Evolutionary conservation across 495 filamentous ascomycete genomes (phyloP), one percentile per base, ranked within the genome.

Genomic region (Neohortaea acidophila): DNA sequence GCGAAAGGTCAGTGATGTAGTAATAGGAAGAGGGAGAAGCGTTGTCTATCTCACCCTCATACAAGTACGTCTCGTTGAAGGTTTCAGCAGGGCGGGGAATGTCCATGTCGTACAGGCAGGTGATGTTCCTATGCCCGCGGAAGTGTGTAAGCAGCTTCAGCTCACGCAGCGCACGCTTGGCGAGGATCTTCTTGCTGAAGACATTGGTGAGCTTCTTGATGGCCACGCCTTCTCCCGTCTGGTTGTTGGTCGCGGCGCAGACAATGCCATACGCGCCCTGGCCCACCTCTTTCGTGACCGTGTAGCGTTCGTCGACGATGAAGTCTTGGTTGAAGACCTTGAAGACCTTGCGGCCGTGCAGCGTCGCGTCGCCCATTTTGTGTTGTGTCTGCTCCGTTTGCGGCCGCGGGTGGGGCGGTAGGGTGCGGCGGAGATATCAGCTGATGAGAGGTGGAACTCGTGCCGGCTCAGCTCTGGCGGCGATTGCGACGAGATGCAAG

Each of bases 281-380:
- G 18, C 91, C 89, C 28, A 97, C 70, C 65, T 97, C 89, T 69
- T 97, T 97, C 38, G 86, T 97, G 45, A 97, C 89, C 55, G 79
- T 92, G 65, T 97, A 97, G 36, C 91, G 73, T 62, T 96, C 86
- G 57, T 94, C 91, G 45, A 97, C 89, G 47, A 94, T 79, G 54
- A 97, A 97, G 66, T 97, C 89, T 60, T 97, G 89, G 71, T 94
- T 94, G 67, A 97, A 97, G 55, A 96, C 89, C 79, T 96, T 96
- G 73, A 96, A 97, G 61, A 85, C 71, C 68, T 91, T 93, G 56
- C 86, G 81, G 55, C 82, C 82, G 30, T 44, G 41, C 7, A 49
- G 33, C 20, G 21, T 17, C 2, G 32, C 35, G 25, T 49, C 46
- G 28, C 19, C 32, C 46, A 49, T 49, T 28, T 13, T 38, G 36